Base-by-base conservation (phyloP, 1,284 basidiomycete species). In the Sanghuangporus weigelae region DNA sequence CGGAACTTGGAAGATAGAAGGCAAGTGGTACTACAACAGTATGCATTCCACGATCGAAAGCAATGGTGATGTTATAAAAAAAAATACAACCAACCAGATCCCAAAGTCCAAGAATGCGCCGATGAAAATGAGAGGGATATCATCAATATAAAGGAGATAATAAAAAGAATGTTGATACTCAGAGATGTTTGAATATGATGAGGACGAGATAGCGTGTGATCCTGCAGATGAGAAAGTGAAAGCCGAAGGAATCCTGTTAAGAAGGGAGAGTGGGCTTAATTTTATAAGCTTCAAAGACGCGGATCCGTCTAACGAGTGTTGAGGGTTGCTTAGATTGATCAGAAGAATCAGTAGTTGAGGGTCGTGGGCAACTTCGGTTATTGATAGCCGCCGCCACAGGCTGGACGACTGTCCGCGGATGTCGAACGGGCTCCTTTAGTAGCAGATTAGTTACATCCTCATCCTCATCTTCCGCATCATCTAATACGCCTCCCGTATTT, bases 401-500 rank as follows among this genome's bases (percentile, higher is more conserved):
- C 36, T 21, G 42, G 23, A 61, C 48, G 19, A 64, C 44, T 6
- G 51, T 36, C 36, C 53, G 58, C 14, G 63, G 42, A 46, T 49
- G 58, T 31, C n/a, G 53, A 7, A 26, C 36, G 40, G 50, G 50
- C 19, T 40, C 57, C 16, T 31, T 36, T n/a, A 46, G 21, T 26
- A 54, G 31, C n/a, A 42, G 57, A 61, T 61, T 46, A 36, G 23
- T 7, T 8, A 36, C 80, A 40, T 80, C 80, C 1, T 72, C 73
- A 35, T 62, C 56, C 16, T 63, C 62, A 23, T 59, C 56, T 12
- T 65, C 64, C 11, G 80, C 81, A n/a, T 76, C 76, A 60, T 79
- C 79, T 70, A 83, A 82, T 81, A 82, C 8, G 75, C 72, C 16
- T 70, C 70, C 53, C 72, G 69, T 40, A 68, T 65, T 67, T 74